Evolutionary conservation across 2,329 filamentous ascomycete genomes (phyloP), one percentile per base, ranked within the genome.

Genomic region (Xylaria sp.): DNA sequence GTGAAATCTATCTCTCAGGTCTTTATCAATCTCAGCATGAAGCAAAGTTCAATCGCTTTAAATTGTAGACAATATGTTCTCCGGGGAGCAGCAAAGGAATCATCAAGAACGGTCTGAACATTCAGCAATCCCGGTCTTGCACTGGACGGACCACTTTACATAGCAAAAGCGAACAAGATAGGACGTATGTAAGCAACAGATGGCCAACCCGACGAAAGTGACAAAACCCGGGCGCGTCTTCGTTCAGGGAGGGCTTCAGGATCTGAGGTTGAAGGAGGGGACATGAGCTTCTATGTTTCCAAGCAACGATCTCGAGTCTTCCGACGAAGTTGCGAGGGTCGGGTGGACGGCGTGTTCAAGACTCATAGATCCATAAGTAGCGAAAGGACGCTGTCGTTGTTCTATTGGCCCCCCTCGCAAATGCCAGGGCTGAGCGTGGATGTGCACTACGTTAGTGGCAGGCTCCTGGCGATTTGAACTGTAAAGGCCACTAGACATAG

Each of bases 401-500:
- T 72, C 54, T 31, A 72, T 63, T 18, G 72, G 70, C n/a, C 58
- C 66, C 20, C 71, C 71, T 58, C 54, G 68, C 15, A 7, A 9
- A 55, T 12, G 48, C 33, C 13, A 18, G 4, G n/a, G 63, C 46
- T 55, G 61, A 15, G 62, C 39, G 5, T 64, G 62, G n/a, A 58
- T 33, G 46, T 67, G 59, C 15, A 20, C 23, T 41, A 62, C 18
- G 25, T 71, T 49, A 2, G 20, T 28, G 43, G 58, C 12, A 54
- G 68, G 59, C 48, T 59, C 49, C 3, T 59, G 39, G 18, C 43
- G 46, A 12, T 46, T 23, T n/a, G 48, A 31, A 52, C 49, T 20
- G 13, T 49, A 20, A 51, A 72, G 71, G 18, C 68, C 63, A 9
- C 39, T 61, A 2, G 75, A 74, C 73, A 74, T 74, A 12, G 75